Base-by-base conservation (phyloP, 805 yeast genomes). In the Dipodascopsis tothii region DNA sequence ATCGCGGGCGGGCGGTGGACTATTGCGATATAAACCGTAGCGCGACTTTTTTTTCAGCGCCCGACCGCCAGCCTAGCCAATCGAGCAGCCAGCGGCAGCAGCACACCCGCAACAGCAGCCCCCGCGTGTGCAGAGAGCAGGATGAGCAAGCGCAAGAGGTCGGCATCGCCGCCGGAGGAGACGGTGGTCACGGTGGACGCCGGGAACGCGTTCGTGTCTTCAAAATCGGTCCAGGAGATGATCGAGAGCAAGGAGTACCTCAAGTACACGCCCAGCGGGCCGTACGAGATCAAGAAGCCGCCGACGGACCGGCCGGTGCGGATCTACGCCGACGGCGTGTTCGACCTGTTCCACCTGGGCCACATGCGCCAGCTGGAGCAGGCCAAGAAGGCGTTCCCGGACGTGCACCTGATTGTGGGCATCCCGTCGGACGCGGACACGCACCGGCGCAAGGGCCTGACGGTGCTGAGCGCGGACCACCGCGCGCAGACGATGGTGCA, bases 281-380 rank as follows among this genome's bases (percentile, higher is more conserved):
- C 30, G 30, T 43, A 22, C 30, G 25, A 23, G 7, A 75, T 92
- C 63, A 86, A 85, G 55, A 55, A 80, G 21, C 98, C 98, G 2
- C 94, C 96, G 2, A 68, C 61, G 3, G 92, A 82, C 58, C 73
- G 96, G 46, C 88, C 95, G 1, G 78, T 92, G 22, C 74, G 98
- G 48, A 77, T 92, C n/a, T 92, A 92, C 62, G 98, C 98, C 4
- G 98, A 92, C 65, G 98, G 98, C 41, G 96, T 92, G 17, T 92
- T 92, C 69, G 98, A 92, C 65, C 68, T 92, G 50, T 92, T 92
- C 68, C 98, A 92, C 65, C 63, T 92, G 59, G 98, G 98, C 20
- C 98, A 92, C 62, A 92, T 92, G 98, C 79, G 87, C 60, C 98
- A 92, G 64, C 71, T 92, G 56, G 97, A 92, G 61, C 98, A 92